phyloP scores from a whole-genome alignment of 192 early-diverging fungal species.

The Pecoramyces ruminantium region DNA sequence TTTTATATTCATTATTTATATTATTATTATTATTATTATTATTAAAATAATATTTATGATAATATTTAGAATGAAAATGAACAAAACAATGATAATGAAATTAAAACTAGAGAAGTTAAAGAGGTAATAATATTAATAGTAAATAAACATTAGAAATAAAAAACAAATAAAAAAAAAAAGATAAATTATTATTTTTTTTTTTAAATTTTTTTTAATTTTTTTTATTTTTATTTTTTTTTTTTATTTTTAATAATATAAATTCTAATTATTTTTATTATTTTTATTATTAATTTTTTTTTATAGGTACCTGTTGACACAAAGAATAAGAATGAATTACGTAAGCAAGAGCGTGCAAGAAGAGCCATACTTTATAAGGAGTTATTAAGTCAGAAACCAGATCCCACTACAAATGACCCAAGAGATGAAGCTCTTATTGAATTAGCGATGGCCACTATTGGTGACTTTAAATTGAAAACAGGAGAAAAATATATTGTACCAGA shows the following conservation, averaged over 20 bases:
- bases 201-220: too few relatives aligned
- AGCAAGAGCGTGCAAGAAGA: conserved; percentile 28
- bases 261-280: too few relatives aligned
- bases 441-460: conserved; percentile 38
- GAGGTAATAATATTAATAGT: background rate
- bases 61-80: background rate
- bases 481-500: conserved; percentile 55
- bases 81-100: background rate
- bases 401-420: conserved; percentile 34
- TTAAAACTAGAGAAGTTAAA: background rate
- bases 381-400: conserved; percentile 38
- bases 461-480: conserved; percentile 44
- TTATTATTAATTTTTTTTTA: background rate
- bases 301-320: conserved; percentile 8
- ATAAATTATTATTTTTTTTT: too few relatives aligned
- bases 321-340: conserved; percentile 36
- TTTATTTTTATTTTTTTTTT: too few relatives aligned
- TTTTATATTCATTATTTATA: too few relatives aligned
- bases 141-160: too few relatives aligned
- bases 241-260: too few relatives aligned
- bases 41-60: too few relatives aligned
- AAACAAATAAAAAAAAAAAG: too few relatives aligned
- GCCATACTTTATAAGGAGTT: conserved; percentile 29
- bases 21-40: too few relatives aligned
- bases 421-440: conserved; percentile 38